phyloP scores from a whole-genome alignment of 2,329 filamentous ascomycete species.

The Epichloe uncinata region DNA sequence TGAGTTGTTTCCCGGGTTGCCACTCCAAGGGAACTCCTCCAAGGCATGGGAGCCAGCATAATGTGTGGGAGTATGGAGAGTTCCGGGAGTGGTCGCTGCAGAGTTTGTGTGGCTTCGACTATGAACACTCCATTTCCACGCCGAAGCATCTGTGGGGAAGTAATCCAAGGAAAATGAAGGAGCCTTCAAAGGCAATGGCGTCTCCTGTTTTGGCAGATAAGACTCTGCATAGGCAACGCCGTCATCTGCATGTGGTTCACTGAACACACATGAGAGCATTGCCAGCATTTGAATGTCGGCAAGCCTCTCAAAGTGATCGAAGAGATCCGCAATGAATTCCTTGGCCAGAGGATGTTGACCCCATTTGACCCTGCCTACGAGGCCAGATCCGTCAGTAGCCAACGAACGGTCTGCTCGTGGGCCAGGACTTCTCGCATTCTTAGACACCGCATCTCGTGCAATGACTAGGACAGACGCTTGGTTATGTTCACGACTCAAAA shows the following conservation, averaged over 20 bases:
- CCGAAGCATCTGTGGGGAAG: constrained; percentile 43
- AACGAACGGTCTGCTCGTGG: neutral
- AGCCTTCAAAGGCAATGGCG: constrained; percentile 50
- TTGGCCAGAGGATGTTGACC: constrained; percentile 50
- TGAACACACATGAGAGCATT: constrained; percentile 58
- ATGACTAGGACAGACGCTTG: constrained; percentile 54
- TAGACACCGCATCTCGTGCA: constrained; percentile 46
- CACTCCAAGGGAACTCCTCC: constrained; percentile 38
- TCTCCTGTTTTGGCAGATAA: constrained; percentile 43
- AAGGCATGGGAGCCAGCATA: constrained; percentile 44
- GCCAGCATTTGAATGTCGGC: constrained; percentile 58
- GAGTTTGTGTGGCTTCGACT: constrained; percentile 41
- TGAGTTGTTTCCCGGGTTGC: constrained; percentile 40
- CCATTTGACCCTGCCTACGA: constrained; percentile 54
- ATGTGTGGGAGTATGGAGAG: constrained; percentile 40
- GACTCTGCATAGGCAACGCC: constrained; percentile 44
- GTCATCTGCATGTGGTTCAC: constrained; percentile 42
- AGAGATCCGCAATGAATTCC: constrained; percentile 48
- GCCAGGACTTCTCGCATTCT: constrained; percentile 5
- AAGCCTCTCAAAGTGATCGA: constrained; percentile 47
- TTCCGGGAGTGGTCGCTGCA: constrained; percentile 41
- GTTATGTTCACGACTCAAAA: constrained; percentile 40
- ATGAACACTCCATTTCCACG: constrained; percentile 44
- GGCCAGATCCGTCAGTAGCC: constrained; percentile 11
- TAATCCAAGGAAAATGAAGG: constrained; percentile 55